Base-by-base conservation (phyloP, 2,329 filamentous ascomycete species). In the Aureobasidium sp. region DNA sequence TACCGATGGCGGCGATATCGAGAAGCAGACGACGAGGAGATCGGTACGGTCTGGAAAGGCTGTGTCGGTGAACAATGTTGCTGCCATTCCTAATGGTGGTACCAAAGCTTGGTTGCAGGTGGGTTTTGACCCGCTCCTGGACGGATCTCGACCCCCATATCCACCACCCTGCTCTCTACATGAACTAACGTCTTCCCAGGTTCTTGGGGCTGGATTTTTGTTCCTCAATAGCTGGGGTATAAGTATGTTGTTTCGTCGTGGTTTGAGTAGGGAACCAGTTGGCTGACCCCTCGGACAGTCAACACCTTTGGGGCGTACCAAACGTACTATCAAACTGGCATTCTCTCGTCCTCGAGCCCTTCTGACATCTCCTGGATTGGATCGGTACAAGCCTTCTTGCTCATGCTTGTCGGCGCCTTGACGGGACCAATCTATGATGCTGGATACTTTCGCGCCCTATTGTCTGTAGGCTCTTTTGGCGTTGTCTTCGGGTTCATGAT, bases 401-500 rank as follows among this genome's bases (percentile, higher is more conserved):
- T 81, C 2, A 71, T 80, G 63, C 62, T 79, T 11, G 74, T 79
- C 15, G 78, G 78, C 29, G 73, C 75, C 2, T 65, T 81, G 29
- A 74, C 77, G 0, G 80, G 80, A 2, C 79, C 78, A 0, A 71
- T 81, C 49, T 81, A 80, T 68, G 79, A 82, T 64, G 72, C 74
- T 11, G 79, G 79, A 15, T 77, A 81, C 65, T 77, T 81, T 58
- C 73, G 75, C 31, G 62, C 67, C 22, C 71, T 81, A 0, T 69
- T 81, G 15, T 39, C 76, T 9, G 67, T 70, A 5, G 80, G 79
- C 55, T 72, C 74, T 11, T 70, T 80, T 63, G 63, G 81, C 47
- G 69, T 80, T 6, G 77, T 81, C 3, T 73, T 81, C 39, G 80
- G 79, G 5, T 75, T 78, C 55, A 81, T 81, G 78, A 81, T 81